Evolutionary conservation across 495 filamentous ascomycete species (phyloP), one percentile per base, ranked within the genome.

Genomic region (Hypoxylon intermedium): DNA sequence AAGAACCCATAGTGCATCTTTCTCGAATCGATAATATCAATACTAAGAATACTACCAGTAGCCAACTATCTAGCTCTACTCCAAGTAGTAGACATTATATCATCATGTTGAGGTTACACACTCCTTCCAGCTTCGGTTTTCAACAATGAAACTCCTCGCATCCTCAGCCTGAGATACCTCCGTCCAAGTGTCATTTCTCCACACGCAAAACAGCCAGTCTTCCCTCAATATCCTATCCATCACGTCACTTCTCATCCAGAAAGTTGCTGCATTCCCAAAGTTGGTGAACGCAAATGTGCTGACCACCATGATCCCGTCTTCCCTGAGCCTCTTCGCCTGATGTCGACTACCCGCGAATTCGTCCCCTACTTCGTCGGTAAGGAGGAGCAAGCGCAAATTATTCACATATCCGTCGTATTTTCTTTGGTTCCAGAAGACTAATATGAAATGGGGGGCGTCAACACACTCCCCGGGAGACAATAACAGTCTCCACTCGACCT

Each of bases 191-290:
- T 48, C 49, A 21, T 24, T 54, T 24, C 47, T 50, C 66, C 64
- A 65, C 46, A 76, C 42, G 48, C 28, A 69, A 2, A 40, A 61
- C 48, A 47, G 18, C 72, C 72, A 70, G 37, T 60, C 30, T 53
- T 60, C 62, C 41, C 50, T 47, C 60, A 59, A 13, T 58, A 69
- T 53, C 20, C 23, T 6, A 19, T 68, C 40, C 7, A 75, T 45
- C 31, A 67, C 60, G 44, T 75, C 71, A 37, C 52, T 68, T 30
- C 61, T 65, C 40, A 72, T 28, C 69, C 67, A 70, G 30, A 72
- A 70, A 15, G 53, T 63, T 1, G 68, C 71, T 13, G 57, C 63
- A 2, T 19, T 16, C 11, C 40, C 60, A 7, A 26, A 26, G 15
- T 59, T 40, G n/a, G 28, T 15, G 7, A 53, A 75, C 9, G 48